A percentile compares a stretch with the other conserved stretches of the same genome.
These are phyloP conservation scores for Rhytidiadelphus loreus DNA, from an alignment of 225 moss, liverwort and hornwort species.

Conservation along the genomic window DNA sequence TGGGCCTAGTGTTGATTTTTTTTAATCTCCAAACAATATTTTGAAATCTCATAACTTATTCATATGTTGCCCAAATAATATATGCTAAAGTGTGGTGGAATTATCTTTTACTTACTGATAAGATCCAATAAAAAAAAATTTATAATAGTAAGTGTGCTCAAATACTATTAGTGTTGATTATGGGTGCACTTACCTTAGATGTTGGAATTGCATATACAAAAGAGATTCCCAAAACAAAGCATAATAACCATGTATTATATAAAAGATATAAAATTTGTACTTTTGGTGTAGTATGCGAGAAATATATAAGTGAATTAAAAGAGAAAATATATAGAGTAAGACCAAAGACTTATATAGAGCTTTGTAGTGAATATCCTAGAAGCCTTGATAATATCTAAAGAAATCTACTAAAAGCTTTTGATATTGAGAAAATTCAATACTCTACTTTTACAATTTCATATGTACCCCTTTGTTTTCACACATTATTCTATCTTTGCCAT, in stretches of 20 bases:
- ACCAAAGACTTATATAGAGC: background rate
- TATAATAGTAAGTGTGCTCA: background rate
- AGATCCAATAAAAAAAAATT: background rate
- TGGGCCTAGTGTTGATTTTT: background rate
- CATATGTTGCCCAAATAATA: background rate
- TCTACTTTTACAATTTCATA: background rate
- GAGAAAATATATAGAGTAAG: background rate
- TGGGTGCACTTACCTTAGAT: fast-evolving
- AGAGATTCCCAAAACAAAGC: background rate
- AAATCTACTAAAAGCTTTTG: background rate
- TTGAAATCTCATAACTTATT: background rate
- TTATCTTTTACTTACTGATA: background rate
- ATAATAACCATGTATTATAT: background rate
- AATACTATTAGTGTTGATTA: background rate
- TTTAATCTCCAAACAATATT: background rate
- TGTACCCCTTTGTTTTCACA: fast-evolving
- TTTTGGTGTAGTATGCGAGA: fast-evolving
- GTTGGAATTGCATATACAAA: background rate
- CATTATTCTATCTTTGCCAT: background rate
- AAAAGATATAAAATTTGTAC: background rate
- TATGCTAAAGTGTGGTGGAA: background rate
- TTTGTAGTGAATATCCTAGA: background rate
- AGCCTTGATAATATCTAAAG: background rate
- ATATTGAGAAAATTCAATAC: fast-evolving
- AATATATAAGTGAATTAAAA: background rate